These are phyloP conservation scores for Cercospora zeae-maydis DNA, from an alignment of 2,329 filamentous ascomycete genomes.

Conservation along the genomic window DNA sequence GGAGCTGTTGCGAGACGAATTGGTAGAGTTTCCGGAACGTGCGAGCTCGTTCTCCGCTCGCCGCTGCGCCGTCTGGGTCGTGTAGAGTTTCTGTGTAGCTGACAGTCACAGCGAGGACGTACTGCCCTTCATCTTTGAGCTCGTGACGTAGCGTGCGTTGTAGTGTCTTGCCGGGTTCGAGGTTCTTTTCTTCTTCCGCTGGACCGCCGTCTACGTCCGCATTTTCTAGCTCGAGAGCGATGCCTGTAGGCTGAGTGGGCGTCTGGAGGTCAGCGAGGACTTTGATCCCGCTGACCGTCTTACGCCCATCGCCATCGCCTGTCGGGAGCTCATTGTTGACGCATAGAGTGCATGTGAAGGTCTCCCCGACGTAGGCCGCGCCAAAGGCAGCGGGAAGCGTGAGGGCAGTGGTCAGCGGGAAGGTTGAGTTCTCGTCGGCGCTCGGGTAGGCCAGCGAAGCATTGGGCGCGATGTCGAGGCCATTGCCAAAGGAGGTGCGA, in stretches of 20 bases:
- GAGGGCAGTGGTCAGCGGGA: conserved; percentile 60
- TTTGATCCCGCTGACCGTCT: conserved; percentile 67
- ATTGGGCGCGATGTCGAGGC: conserved; percentile 51
- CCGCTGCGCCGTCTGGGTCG: conserved; percentile 41
- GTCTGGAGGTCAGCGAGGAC: conserved; percentile 96
- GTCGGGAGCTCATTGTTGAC: conserved; percentile 76
- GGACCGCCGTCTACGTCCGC: conserved; percentile 41
- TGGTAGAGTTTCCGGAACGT: conserved; percentile 96
- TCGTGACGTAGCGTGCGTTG: conserved; percentile 83
- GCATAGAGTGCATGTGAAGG: conserved; percentile 89
- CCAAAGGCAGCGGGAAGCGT: conserved; percentile 89
- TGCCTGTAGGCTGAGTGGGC: conserved; percentile 60
- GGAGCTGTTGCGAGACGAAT: conserved; percentile 84
- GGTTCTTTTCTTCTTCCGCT: conserved; percentile 41
- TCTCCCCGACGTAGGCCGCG: conserved; percentile 91
- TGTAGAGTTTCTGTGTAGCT: conserved; percentile 78
- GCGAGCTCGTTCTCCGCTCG: conserved; percentile 61
- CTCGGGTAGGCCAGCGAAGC: conserved; percentile 73
- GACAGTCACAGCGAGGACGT: conserved; percentile 88
- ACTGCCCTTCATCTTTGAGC: conserved; percentile 88
- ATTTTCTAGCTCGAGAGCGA: conserved; percentile 56
- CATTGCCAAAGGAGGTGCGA: conserved; percentile 46
- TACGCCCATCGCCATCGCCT: conserved; percentile 40
- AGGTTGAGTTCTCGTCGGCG: conserved; percentile 46
- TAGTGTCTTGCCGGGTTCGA: conserved; percentile 63